Conservation (phyloP, 768 basidiomycete genomes). For the Kwoniella bestiolae region DNA sequence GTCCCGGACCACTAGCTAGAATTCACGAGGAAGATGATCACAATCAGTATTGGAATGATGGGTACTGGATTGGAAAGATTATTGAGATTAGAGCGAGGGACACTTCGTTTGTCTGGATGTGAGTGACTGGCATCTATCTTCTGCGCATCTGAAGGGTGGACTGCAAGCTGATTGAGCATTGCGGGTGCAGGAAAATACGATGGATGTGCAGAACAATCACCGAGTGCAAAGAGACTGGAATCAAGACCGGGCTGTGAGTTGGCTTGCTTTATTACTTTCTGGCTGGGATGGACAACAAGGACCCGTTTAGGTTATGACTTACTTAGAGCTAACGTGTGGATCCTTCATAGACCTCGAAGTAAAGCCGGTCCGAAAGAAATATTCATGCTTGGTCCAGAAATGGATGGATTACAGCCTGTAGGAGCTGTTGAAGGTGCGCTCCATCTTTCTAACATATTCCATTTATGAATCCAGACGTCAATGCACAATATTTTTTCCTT, state of each 20-base stretch:
- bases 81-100: slow-evolving; percentile 31
- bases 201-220: slow-evolving; percentile 27
- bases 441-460: too few relatives aligned
- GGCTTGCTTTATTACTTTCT: background rate
- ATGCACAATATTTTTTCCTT: too few relatives aligned
- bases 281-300: too few relatives aligned
- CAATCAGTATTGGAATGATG: slow-evolving; percentile 5
- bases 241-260: slow-evolving; percentile 18
- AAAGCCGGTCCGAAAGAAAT: slow-evolving; percentile 16
- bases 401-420: slow-evolving; percentile 24
- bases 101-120: slow-evolving; percentile 30
- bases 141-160: too few relatives aligned
- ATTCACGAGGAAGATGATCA: background rate
- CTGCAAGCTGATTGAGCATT: too few relatives aligned
- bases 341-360: slow-evolving; percentile 19
- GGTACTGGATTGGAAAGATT: slow-evolving; percentile 28
- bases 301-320: too few relatives aligned
- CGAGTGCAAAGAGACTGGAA: slow-evolving; percentile 23
- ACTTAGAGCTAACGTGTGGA: too few relatives aligned
- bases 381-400: slow-evolving; percentile 24
- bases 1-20: background rate
- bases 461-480: too few relatives aligned
- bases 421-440: slow-evolving; percentile 27
- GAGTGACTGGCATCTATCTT: background rate
- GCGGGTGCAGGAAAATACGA: slow-evolving; percentile 26